phyloP scores from a whole-genome alignment of 1,139 yeast genomes.

The Geotrichum fermentans region DNA sequence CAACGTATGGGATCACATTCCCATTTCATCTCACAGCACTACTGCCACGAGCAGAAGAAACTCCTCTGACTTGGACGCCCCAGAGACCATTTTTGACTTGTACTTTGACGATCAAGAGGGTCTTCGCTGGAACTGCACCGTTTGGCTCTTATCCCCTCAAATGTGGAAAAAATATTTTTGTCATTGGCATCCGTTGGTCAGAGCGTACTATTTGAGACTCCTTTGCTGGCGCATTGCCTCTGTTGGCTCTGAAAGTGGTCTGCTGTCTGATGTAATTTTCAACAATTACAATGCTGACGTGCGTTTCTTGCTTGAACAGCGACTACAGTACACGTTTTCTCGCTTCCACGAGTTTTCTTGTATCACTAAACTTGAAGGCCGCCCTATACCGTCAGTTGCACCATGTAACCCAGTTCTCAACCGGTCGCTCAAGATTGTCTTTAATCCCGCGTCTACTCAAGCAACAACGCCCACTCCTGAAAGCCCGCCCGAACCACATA shows the following conservation, averaged over 20 bases:
- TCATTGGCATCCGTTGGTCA: constrained; percentile 75
- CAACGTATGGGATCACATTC: constrained; percentile 72
- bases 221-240: constrained; percentile 64
- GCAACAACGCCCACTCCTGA: not conserved
- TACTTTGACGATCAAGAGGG: constrained; percentile 23
- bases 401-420: constrained; percentile 51
- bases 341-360: constrained; percentile 27
- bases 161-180: constrained; percentile 56
- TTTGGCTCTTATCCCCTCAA: constrained; percentile 50
- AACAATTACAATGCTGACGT: constrained; percentile 34
- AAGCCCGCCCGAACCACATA: not conserved
- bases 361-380: constrained; percentile 19
- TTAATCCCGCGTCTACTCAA: constrained; percentile 35
- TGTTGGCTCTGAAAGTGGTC: constrained; percentile 31
- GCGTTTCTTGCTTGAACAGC: constrained; percentile 26
- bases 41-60: not conserved
- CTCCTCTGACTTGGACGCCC: not conserved
- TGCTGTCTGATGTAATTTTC: constrained; percentile 30
- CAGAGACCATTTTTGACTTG: constrained; percentile 21
- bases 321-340: constrained; percentile 28
- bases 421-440: constrained; percentile 44
- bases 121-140: constrained; percentile 42
- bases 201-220: constrained; percentile 63
- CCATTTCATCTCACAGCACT: constrained; percentile 36
- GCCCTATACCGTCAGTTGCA: constrained; percentile 30